A percentile compares a stretch with the other conserved stretches of the same genome.
These are phyloP conservation scores for Marasmius sp. DNA, from an alignment of 1,284 basidiomycete genomes.

Conservation along the genomic window DNA sequence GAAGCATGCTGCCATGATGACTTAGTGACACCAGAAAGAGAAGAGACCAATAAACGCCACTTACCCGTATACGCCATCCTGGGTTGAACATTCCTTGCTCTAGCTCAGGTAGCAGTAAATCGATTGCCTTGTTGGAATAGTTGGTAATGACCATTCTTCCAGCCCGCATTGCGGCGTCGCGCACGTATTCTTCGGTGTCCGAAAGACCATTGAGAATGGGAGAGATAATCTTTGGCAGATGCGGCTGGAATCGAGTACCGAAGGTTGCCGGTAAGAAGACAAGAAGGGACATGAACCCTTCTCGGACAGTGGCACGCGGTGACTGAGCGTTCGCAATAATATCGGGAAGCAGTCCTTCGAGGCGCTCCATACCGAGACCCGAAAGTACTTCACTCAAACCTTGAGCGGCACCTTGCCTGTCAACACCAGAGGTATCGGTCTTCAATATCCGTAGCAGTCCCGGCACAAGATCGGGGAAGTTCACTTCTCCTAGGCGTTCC, in stretches of 20 bases:
- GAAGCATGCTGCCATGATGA: slow-evolving; percentile 74
- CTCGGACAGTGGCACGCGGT: slow-evolving; percentile 88
- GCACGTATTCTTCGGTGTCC: slow-evolving; percentile 91
- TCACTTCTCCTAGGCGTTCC: slow-evolving; percentile 91
- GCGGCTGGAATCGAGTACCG: slow-evolving; percentile 93
- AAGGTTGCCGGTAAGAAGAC: slow-evolving; percentile 97
- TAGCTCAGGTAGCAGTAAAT: slow-evolving; percentile 91
- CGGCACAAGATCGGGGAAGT: slow-evolving; percentile 95
- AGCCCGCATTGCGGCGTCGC: slow-evolving; percentile 98
- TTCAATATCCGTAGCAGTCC: slow-evolving; percentile 89
- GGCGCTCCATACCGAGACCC: slow-evolving; percentile 94
- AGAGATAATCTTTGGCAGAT: slow-evolving; percentile 91
- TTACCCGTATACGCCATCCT: slow-evolving; percentile 91
- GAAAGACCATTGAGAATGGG: slow-evolving; percentile 93
- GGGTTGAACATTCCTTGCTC: slow-evolving; percentile 95
- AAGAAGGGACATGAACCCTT: slow-evolving; percentile 98
- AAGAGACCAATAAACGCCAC: slow-evolving; percentile 23
- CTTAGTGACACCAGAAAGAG: slow-evolving; percentile 7
- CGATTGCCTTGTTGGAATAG: slow-evolving; percentile 91
- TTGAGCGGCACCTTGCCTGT: slow-evolving; percentile 97
- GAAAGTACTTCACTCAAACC: slow-evolving; percentile 96
- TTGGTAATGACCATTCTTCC: slow-evolving; percentile 98
- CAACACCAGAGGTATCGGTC: slow-evolving; percentile 93
- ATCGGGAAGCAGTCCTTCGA: slow-evolving; percentile 93
- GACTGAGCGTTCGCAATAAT: slow-evolving; percentile 92